These are phyloP conservation scores for Rubroboletus pulcherrimus DNA, from an alignment of 768 basidiomycete species.

Conservation along the genomic window DNA sequence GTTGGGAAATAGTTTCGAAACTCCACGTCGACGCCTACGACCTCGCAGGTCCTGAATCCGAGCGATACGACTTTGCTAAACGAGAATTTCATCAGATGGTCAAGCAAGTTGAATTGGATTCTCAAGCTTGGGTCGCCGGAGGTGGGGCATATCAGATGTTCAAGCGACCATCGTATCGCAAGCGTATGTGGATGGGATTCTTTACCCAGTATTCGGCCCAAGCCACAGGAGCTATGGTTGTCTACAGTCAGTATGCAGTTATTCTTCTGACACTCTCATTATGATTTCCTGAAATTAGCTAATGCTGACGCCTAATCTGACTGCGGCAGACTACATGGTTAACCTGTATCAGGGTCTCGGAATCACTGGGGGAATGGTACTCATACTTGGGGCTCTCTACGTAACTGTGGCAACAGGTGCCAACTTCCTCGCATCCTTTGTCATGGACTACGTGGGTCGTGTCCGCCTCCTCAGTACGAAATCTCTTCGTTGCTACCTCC, in stretches of 20 bases:
- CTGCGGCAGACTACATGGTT: not conserved
- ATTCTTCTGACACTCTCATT: not conserved
- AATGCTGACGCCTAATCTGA: not conserved
- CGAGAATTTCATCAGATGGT: not conserved
- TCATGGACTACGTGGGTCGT: not conserved
- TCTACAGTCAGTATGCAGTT: not conserved
- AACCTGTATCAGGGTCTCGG: not conserved
- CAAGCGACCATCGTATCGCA: conserved; percentile 1
- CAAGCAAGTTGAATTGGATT: not conserved
- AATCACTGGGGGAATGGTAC: not conserved
- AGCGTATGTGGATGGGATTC: conserved; percentile 1
- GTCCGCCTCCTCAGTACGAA: not conserved
- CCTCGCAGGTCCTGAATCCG: not conserved
- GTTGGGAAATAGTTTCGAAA: not conserved
- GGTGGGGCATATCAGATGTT: not conserved
- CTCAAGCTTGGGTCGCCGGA: not conserved
- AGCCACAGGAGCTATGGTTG: not conserved
- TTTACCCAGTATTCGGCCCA: not conserved
- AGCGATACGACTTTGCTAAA: not conserved
- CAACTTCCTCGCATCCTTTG: not conserved
- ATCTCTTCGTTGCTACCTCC: not conserved
- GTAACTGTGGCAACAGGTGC: not conserved
- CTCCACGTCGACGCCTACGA: not conserved
- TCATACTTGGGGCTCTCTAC: not conserved
- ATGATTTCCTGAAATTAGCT: not conserved